Evolutionary conservation across 208 protist genomes (phyloP).

Genomic region (Entamoeba invadens): DNA sequence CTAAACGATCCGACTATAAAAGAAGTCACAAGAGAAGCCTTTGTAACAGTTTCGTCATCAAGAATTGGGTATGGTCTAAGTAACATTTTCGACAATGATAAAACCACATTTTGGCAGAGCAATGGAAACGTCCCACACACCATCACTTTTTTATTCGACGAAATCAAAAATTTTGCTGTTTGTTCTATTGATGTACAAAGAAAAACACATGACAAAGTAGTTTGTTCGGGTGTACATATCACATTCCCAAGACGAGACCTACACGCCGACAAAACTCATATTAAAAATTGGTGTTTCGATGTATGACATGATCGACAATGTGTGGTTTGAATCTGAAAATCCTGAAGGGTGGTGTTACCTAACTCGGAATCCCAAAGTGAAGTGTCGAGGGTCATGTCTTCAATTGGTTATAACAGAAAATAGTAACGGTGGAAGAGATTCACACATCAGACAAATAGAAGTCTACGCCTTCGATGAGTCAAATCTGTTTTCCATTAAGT

Average conservation of each 20-base stretch:
- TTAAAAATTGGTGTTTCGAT: neutral
- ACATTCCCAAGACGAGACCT: neutral
- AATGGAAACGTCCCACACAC: neutral
- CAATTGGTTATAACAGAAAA: neutral
- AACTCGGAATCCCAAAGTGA: neutral
- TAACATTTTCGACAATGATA: neutral
- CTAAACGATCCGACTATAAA: neutral
- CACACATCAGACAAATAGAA: neutral
- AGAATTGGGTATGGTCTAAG: neutral
- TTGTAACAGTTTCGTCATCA: neutral
- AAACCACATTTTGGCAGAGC: neutral
- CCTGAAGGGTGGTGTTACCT: neutral
- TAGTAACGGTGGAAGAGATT: neutral
- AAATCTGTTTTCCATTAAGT: too few species aligned
- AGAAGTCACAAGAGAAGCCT: neutral
- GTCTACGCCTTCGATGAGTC: neutral
- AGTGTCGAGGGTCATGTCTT: neutral
- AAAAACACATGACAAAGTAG: neutral
- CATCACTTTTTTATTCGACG: neutral
- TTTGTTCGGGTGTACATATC: neutral
- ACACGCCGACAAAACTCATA: neutral
- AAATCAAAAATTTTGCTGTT: neutral
- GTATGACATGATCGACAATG: neutral
- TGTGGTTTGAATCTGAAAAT: neutral
- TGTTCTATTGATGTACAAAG: neutral